Evolutionary conservation across 106 monocot species (phyloP).

Genomic region (Apostasia shenzhenica): DNA sequence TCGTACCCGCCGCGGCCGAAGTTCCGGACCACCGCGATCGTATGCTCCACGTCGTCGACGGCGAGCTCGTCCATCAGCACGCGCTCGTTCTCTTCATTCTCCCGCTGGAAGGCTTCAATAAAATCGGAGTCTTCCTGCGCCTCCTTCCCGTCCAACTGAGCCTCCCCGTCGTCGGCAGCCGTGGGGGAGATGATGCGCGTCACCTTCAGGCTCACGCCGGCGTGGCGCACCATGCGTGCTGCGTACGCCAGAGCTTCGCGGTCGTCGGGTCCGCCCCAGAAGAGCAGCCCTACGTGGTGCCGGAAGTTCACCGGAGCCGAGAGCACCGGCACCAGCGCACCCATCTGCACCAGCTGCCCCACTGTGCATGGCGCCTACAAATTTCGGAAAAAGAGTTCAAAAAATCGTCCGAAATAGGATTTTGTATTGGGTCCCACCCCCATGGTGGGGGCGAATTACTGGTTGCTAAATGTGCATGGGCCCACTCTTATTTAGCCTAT

Average conservation of each 20-base stretch:
- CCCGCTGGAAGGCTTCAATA: background rate
- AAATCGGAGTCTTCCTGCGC: slow-evolving; percentile 1
- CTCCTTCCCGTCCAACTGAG: slow-evolving; percentile 8
- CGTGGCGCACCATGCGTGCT: slow-evolving; percentile 22
- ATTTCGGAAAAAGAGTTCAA: too few species aligned
- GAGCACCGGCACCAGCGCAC: background rate
- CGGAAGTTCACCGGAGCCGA: background rate
- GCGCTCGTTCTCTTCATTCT: slow-evolving; percentile 14
- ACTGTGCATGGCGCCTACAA: slow-evolving; percentile 35
- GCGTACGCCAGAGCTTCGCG: slow-evolving; percentile 35
- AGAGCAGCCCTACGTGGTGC: slow-evolving; percentile 28
- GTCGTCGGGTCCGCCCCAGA: slow-evolving; percentile 52
- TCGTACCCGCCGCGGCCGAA: slow-evolving; percentile 43
- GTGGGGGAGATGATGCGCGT: slow-evolving; percentile 6
- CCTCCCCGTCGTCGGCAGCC: background rate
- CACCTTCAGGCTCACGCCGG: slow-evolving; percentile 12
- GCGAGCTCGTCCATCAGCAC: slow-evolving; percentile 19
- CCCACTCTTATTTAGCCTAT: too few species aligned
- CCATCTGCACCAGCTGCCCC: slow-evolving; percentile 22
- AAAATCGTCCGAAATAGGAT: too few species aligned
- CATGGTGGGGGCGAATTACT: too few species aligned
- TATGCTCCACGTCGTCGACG: slow-evolving; percentile 36
- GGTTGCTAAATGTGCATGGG: too few species aligned
- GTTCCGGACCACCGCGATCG: slow-evolving; percentile 19
- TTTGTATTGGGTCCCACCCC: too few species aligned